Conservation (phyloP, 371 early-diverging fungal species). For the Mucor ambiguus region DNA sequence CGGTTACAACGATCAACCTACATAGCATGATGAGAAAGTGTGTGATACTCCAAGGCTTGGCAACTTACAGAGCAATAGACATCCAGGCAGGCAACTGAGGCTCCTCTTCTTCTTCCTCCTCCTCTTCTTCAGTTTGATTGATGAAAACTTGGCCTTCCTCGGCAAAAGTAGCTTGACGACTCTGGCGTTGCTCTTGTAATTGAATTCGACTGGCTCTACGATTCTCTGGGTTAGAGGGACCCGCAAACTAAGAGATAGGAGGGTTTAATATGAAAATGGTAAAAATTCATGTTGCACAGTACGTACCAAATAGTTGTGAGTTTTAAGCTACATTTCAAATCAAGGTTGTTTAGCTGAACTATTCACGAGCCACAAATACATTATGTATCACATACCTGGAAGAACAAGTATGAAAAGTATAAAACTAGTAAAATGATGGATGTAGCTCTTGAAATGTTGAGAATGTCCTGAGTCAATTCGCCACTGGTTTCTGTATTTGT, state of each 20-base stretch:
- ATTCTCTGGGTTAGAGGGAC: conserved; percentile 8
- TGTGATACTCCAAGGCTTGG: background rate
- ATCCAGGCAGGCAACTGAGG: conserved; percentile 60
- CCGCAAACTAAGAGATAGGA: conserved; percentile 21
- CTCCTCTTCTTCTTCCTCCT: conserved; percentile 54
- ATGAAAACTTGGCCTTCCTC: conserved; percentile 32
- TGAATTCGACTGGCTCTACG: background rate
- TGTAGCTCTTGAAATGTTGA: conserved; percentile 70
- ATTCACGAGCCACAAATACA: conserved; percentile 6
- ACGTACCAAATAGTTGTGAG: conserved; percentile 66
- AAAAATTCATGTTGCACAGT: background rate
- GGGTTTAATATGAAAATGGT: background rate
- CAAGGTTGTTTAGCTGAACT: background rate
- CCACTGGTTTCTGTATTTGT: conserved; percentile 5
- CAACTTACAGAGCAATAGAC: conserved; percentile 43
- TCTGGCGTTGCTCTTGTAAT: background rate
- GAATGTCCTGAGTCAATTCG: conserved; percentile 38
- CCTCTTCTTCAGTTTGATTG: background rate
- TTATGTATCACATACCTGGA: conserved; percentile 55
- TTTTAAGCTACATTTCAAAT: conserved; percentile 48
- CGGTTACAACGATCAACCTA: conserved; percentile 42
- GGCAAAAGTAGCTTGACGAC: background rate
- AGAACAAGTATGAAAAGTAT: conserved; percentile 74
- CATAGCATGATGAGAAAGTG: background rate
- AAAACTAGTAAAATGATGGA: conserved; percentile 73